Percentiles rank a stretch among this genome's conserved stretches.
phyloP scores from a whole-genome alignment of 805 yeast genomes.

The Priceomyces castillae region DNA sequence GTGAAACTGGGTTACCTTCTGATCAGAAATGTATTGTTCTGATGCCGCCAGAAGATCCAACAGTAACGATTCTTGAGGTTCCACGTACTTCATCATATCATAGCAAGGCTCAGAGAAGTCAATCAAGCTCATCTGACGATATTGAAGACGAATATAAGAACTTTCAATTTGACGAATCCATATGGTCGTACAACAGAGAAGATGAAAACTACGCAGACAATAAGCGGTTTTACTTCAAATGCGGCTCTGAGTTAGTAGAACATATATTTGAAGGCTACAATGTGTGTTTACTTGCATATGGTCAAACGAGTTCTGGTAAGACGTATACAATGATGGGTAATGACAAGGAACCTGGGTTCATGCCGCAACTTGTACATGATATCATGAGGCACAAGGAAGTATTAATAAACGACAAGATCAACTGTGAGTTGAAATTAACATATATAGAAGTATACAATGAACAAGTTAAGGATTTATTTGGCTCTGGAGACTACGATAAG shows the following conservation, averaged over 20 bases:
- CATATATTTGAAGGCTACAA: slow-evolving; percentile 44
- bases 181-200: slow-evolving; percentile 42
- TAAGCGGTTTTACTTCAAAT: slow-evolving; percentile 44
- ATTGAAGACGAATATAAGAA: slow-evolving; percentile 20
- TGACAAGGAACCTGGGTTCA: slow-evolving; percentile 33
- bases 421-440: slow-evolving; percentile 47
- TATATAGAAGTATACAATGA: slow-evolving; percentile 79
- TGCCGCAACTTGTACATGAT: slow-evolving; percentile 47
- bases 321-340: slow-evolving; percentile 44
- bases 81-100: slow-evolving; percentile 22
- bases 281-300: slow-evolving; percentile 43
- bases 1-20: slow-evolving; percentile 4
- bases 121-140: slow-evolving; percentile 8
- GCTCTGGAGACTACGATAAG: slow-evolving; percentile 8
- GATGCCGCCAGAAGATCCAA: slow-evolving; percentile 27
- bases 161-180: slow-evolving; percentile 51
- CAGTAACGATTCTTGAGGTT: slow-evolving; percentile 16
- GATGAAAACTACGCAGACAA: slow-evolving; percentile 47
- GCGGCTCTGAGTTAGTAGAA: slow-evolving; percentile 59
- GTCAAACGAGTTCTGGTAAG: slow-evolving; percentile 44
- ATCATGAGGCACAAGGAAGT: slow-evolving; percentile 45
- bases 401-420: slow-evolving; percentile 35
- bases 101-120: slow-evolving; percentile 8
- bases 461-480: slow-evolving; percentile 63
- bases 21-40: slow-evolving; percentile 22